Conservation (phyloP, 768 basidiomycete genomes). For the Psilocybe cubensis region DNA sequence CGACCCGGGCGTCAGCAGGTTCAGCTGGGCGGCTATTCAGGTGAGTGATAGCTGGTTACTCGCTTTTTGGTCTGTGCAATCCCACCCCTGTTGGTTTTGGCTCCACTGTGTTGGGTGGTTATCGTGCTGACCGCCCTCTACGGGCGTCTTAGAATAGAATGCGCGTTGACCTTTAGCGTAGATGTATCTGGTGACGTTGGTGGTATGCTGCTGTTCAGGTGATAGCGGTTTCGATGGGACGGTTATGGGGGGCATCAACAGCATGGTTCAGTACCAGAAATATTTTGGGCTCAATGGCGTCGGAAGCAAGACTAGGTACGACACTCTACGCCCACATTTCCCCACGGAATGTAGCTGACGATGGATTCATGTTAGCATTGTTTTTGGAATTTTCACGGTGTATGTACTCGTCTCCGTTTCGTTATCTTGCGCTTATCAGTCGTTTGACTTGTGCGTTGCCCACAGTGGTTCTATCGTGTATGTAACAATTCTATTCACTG, state of each 20-base stretch:
- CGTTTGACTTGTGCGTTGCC: too few species aligned
- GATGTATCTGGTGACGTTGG: slow-evolving; percentile 51
- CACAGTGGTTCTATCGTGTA: slow-evolving; percentile 46
- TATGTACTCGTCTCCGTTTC: slow-evolving; percentile 25
- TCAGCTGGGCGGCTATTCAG: slow-evolving; percentile 41
- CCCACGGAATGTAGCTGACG: not conserved
- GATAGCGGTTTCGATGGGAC: slow-evolving; percentile 60
- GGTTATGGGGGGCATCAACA: slow-evolving; percentile 59
- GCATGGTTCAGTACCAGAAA: slow-evolving; percentile 48
- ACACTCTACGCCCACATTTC: not conserved
- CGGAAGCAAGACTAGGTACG: slow-evolving; percentile 46
- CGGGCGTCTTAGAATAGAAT: not conserved
- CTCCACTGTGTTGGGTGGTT: not conserved
- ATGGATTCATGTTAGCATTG: slow-evolving; percentile 35
- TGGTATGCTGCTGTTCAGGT: slow-evolving; percentile 52
- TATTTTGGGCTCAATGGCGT: slow-evolving; percentile 50
- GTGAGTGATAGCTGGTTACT: slow-evolving; percentile 20
- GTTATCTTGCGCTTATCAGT: too few species aligned
- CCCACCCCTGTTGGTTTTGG: too few species aligned
- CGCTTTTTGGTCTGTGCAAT: not conserved
- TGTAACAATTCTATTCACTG: slow-evolving; percentile 6
- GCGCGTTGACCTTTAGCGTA: slow-evolving; percentile 15
- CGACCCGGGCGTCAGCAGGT: slow-evolving; percentile 44
- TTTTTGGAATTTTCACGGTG: slow-evolving; percentile 59
- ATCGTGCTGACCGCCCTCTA: too few species aligned